Evolutionary conservation across 208 protist species (phyloP).

Genomic region (Leishmania tarentolae): DNA sequence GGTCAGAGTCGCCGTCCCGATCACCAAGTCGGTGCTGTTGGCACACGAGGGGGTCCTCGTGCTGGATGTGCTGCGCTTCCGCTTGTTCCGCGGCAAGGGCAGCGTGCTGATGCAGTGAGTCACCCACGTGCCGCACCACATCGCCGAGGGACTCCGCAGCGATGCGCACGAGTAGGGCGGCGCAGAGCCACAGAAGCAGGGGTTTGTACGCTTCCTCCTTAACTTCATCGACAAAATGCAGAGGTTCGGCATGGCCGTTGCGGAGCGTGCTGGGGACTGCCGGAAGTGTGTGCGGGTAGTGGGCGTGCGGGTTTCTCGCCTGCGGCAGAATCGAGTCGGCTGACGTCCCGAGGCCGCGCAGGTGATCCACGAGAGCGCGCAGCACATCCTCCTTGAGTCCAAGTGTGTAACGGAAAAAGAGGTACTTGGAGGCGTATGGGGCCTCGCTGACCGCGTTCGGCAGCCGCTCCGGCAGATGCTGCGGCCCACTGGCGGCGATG

Average conservation of each 20-base stretch:
- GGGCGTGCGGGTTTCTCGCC: background rate
- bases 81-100: slow-evolving; percentile 59
- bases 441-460: slow-evolving; percentile 73
- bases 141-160: slow-evolving; percentile 78
- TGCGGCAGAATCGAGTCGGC: background rate
- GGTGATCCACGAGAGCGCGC: slow-evolving; percentile 29
- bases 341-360: slow-evolving; percentile 19
- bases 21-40: background rate
- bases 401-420: slow-evolving; percentile 81
- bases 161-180: slow-evolving; percentile 70
- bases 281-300: slow-evolving; percentile 7
- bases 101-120: slow-evolving; percentile 65
- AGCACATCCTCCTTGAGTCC: slow-evolving; percentile 46
- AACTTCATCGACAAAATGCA: slow-evolving; percentile 23
- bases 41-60: background rate
- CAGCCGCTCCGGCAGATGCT: slow-evolving; percentile 51
- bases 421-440: slow-evolving; percentile 72
- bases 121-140: slow-evolving; percentile 66
- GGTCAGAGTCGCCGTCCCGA: background rate
- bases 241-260: background rate
- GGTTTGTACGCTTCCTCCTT: slow-evolving; percentile 42
- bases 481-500: slow-evolving; percentile 56
- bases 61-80: slow-evolving; percentile 3
- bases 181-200: slow-evolving; percentile 71
- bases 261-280: background rate